phyloP scores from a whole-genome alignment of 179 eudicot species.

The Gypsophila paniculata region DNA sequence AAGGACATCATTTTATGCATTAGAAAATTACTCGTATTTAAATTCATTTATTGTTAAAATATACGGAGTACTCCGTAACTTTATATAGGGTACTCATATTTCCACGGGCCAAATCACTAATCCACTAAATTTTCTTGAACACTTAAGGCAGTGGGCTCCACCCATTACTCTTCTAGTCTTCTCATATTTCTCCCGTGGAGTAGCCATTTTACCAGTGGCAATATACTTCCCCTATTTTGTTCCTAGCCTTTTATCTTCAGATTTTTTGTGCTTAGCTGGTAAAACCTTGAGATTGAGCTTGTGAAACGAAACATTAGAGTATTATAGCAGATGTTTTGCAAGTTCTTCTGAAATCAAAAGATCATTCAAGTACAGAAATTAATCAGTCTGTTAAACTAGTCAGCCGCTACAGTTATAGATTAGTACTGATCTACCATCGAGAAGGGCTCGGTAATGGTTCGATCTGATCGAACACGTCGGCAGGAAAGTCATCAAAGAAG shows the following conservation, averaged over 20 bases:
- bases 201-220: too few species aligned
- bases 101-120: too few species aligned
- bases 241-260: neutral
- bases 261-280: neutral
- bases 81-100: too few species aligned
- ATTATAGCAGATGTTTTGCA: neutral
- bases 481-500: conserved; percentile 72
- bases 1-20: too few species aligned
- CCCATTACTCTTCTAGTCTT: too few species aligned
- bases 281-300: neutral
- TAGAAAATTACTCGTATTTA: too few species aligned
- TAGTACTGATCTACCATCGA: conserved; percentile 32
- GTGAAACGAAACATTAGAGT: neutral
- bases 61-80: too few species aligned
- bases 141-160: too few species aligned
- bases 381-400: conserved; percentile 8
- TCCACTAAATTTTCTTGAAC: too few species aligned
- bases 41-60: too few species aligned
- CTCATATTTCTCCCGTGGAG: too few species aligned
- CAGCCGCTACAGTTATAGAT: neutral
- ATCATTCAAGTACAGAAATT: neutral
- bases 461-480: conserved; percentile 68
- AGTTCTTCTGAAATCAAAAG: neutral
- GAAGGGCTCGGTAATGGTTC: conserved; percentile 66
- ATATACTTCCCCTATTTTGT: too few species aligned